These are phyloP conservation scores for Austroboletus eburneus DNA, from an alignment of 768 basidiomycete genomes.

Conservation along the genomic window DNA sequence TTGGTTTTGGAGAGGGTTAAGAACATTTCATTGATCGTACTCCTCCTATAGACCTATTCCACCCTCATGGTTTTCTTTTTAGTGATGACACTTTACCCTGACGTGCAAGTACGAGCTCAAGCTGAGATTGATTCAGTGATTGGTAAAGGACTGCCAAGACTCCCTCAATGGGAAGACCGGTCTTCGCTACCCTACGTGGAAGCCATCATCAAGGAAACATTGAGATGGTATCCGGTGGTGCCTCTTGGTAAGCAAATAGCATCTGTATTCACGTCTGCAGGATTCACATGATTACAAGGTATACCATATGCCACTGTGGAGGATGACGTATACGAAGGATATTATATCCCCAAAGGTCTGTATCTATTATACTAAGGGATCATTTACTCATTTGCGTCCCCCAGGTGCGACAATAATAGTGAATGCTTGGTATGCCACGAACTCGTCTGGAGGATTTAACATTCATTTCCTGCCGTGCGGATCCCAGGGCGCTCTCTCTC, in stretches of 20 bases:
- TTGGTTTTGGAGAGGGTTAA: background rate
- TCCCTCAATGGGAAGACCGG: slow-evolving; percentile 19
- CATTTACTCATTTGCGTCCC: no score
- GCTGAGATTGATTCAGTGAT: slow-evolving; percentile 17
- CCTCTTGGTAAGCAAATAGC: slow-evolving; percentile 11
- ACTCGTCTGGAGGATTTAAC: no score
- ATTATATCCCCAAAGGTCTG: slow-evolving; percentile 48
- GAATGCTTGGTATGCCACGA: no score
- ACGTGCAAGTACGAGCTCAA: slow-evolving; percentile 19
- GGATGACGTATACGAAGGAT: slow-evolving; percentile 42
- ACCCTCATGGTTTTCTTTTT: slow-evolving; percentile 18
- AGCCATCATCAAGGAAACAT: slow-evolving; percentile 20
- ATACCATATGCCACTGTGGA: slow-evolving; percentile 32
- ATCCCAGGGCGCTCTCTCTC: no score
- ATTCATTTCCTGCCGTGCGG: no score
- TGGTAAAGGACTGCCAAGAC: slow-evolving; percentile 16
- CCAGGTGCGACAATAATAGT: no score
- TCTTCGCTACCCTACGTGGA: slow-evolving; percentile 20
- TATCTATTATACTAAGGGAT: no score
- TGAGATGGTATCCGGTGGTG: slow-evolving; percentile 21
- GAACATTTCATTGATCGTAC: slow-evolving; percentile 6
- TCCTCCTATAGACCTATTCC: slow-evolving; percentile 19
- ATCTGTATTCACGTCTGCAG: no score
- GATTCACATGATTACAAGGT: slow-evolving; percentile 9
- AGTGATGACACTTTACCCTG: slow-evolving; percentile 24